phyloP scores from a whole-genome alignment of 1,284 basidiomycete species.

The Veloboletus limbatus region DNA sequence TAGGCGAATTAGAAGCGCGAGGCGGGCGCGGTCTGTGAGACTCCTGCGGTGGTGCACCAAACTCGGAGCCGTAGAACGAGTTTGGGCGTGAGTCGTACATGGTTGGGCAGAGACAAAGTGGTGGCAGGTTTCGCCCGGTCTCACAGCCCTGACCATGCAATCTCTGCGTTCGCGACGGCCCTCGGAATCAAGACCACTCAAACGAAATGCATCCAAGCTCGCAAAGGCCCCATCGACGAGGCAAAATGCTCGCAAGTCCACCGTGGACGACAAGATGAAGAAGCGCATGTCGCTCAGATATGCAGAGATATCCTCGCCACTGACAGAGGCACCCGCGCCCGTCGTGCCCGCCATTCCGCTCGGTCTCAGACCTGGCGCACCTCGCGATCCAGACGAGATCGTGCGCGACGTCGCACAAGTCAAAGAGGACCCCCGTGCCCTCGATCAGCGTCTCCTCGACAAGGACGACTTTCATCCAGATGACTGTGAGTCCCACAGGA shows the following conservation, averaged over 20 bases:
- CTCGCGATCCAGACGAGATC: slow-evolving; percentile 43
- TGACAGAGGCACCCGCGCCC: slow-evolving; percentile 51
- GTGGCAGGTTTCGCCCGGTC: not conserved
- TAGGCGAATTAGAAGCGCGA: slow-evolving; percentile 24
- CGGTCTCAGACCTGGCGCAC: slow-evolving; percentile 33
- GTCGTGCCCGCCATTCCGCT: slow-evolving; percentile 59
- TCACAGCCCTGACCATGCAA: slow-evolving; percentile 46
- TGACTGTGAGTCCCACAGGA: slow-evolving; percentile 54
- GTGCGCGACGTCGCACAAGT: slow-evolving; percentile 40
- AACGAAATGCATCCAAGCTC: slow-evolving; percentile 39
- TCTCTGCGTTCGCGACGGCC: slow-evolving; percentile 60
- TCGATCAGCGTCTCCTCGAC: slow-evolving; percentile 63
- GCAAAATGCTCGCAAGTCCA: slow-evolving; percentile 57
- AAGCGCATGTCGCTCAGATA: slow-evolving; percentile 91
- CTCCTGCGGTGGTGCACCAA: slow-evolving; percentile 19
- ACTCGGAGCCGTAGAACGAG: slow-evolving; percentile 36
- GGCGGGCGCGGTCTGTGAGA: slow-evolving; percentile 19
- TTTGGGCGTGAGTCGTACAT: slow-evolving; percentile 39
- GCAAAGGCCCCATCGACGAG: slow-evolving; percentile 34
- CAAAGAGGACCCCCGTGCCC: slow-evolving; percentile 43
- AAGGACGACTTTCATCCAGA: slow-evolving; percentile 79
- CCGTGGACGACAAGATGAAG: slow-evolving; percentile 91
- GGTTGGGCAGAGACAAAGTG: slow-evolving; percentile 21
- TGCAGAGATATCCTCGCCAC: slow-evolving; percentile 73
- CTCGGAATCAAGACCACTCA: slow-evolving; percentile 43